A percentile compares a stretch with the other conserved stretches of the same genome.
phyloP scores from a whole-genome alignment of 2,329 filamentous ascomycete genomes.

The Neonectria punicea region DNA sequence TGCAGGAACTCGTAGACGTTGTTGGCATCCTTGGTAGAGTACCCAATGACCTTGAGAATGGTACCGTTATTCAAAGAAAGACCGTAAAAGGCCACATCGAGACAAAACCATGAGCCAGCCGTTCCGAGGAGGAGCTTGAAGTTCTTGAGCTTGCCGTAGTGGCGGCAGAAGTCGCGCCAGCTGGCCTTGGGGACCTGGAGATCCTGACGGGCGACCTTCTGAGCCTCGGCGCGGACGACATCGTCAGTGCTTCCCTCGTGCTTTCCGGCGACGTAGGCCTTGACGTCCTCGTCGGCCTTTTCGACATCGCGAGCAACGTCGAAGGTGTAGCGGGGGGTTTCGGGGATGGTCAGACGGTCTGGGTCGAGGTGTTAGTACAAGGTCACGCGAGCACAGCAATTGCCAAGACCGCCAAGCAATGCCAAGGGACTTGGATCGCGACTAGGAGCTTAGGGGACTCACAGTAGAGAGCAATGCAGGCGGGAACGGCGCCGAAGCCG shows the following conservation, averaged over 20 bases:
- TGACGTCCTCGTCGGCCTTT: constrained; percentile 77
- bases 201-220: constrained; percentile 62
- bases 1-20: constrained; percentile 76
- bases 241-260: constrained; percentile 73
- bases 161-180: constrained; percentile 74
- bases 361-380: not conserved
- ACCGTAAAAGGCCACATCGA: constrained; percentile 71
- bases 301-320: constrained; percentile 80
- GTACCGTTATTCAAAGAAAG: constrained; percentile 81
- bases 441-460: constrained; percentile 28
- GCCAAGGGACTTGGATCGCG: not conserved
- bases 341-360: constrained; percentile 81
- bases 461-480: constrained; percentile 83
- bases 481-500: constrained; percentile 83
- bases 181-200: constrained; percentile 76
- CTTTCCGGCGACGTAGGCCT: constrained; percentile 77
- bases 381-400: not conserved
- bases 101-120: constrained; percentile 85
- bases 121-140: constrained; percentile 80
- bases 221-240: constrained; percentile 68
- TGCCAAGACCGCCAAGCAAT: constrained; percentile 17
- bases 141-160: constrained; percentile 79
- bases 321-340: constrained; percentile 89
- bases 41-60: constrained; percentile 78
- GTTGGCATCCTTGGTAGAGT: constrained; percentile 58